Evolutionary conservation across 2,329 filamentous ascomycete genomes (phyloP), one percentile per base, ranked within the genome.

Genomic region (Fonsecaea nubica): DNA sequence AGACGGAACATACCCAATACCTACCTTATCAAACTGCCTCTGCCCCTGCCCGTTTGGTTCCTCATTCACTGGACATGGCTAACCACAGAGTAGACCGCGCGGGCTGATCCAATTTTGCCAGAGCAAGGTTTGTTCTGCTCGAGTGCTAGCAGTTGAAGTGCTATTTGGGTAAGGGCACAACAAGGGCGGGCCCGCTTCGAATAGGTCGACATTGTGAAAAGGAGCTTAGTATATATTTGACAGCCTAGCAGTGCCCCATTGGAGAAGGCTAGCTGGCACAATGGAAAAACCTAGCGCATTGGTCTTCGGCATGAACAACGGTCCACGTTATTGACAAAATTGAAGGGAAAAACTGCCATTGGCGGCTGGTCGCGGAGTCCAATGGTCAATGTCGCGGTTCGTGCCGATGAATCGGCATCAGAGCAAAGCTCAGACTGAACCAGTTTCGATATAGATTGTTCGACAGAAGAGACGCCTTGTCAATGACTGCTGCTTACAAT

Each of bases 281-380:
- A 18, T 25, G 25, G 25, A 25, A 25, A 25, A 25, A 25, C 25
- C 1, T 25, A 25, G 25, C 25, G 25, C 25, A 3, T 25, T 25
- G 25, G 25, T 25, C 25, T 25, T 50, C 45, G 45, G 45, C 45
- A 50, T 18, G 45, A 50, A 50, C 45, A 50, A 25, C 45, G 45
- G 45, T 9, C 45, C 18, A 9, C 45, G 45, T 21, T 50, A 10
- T 50, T 25, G 18, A 12, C 25, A 8, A 25, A 9, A 25, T 9
- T 10, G 5, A 12, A 21, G 13, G 18, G 8, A 25, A 50, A 9
- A 9, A 25, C 45, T 50, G 18, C 18, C 21, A 50, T 50, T 50
- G 40, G 38, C 25, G 25, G 25, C 25, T 25, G 25, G 25, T 25
- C 25, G 45, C n/a, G 21, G 18, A 25, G 45, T 21, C 18, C 3